Evolutionary conservation across 2,329 filamentous ascomycete genomes (phyloP).

Genomic region (Fusarium nelsonii): DNA sequence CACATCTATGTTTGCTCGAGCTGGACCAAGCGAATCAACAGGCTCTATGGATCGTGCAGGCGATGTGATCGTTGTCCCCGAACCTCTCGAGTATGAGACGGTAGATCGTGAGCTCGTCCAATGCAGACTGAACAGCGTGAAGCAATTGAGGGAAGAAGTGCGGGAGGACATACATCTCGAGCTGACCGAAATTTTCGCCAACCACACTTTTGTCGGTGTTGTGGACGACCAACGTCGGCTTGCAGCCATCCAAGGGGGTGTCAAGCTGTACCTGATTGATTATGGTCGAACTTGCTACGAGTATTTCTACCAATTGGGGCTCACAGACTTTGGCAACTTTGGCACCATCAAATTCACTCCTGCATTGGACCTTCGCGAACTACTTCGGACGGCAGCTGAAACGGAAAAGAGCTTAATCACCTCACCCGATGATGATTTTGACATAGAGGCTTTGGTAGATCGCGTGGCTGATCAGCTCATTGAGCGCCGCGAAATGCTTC

Average conservation of each 20-base stretch:
- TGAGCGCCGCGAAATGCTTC: slow-evolving; percentile 83
- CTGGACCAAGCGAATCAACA: slow-evolving; percentile 53
- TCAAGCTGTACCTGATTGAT: slow-evolving; percentile 92
- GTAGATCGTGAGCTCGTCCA: slow-evolving; percentile 75
- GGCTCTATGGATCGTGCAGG: slow-evolving; percentile 41
- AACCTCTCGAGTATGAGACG: slow-evolving; percentile 76
- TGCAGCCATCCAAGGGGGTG: slow-evolving; percentile 91
- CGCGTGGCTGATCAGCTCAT: slow-evolving; percentile 77
- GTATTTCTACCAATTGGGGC: slow-evolving; percentile 94
- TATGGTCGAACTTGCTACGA: slow-evolving; percentile 89
- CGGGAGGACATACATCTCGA: slow-evolving; percentile 85
- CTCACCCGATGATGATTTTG: slow-evolving; percentile 67
- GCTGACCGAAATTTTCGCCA: slow-evolving; percentile 87
- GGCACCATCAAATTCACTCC: slow-evolving; percentile 85
- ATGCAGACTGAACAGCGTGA: slow-evolving; percentile 86
- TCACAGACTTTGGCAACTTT: slow-evolving; percentile 97
- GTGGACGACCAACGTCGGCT: slow-evolving; percentile 89
- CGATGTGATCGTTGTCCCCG: slow-evolving; percentile 55
- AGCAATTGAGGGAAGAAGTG: slow-evolving; percentile 83
- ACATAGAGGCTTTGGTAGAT: slow-evolving; percentile 74
- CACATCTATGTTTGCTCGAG: slow-evolving; percentile 87
- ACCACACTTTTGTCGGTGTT: slow-evolving; percentile 92
- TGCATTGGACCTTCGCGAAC: slow-evolving; percentile 75
- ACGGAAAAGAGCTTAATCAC: slow-evolving; percentile 68
- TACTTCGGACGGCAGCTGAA: slow-evolving; percentile 80